phyloP scores from a whole-genome alignment of 495 filamentous ascomycete species.

The Penicillium tannophilum region DNA sequence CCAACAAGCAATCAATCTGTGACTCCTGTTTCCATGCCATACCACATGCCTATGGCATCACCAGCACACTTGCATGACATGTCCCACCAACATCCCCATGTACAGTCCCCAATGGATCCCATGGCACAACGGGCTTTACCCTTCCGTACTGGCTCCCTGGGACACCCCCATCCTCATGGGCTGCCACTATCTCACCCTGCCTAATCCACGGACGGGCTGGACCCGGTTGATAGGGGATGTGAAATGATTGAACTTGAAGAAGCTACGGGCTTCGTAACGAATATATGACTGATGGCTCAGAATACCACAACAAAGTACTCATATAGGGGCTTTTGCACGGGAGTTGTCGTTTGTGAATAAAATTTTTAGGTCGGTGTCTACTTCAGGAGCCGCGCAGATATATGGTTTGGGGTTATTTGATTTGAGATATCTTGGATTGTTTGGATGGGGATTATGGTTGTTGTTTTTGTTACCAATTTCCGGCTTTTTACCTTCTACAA shows the following conservation, averaged over 20 bases:
- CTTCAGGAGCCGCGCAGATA: conserved; percentile 17
- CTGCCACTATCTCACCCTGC: conserved; percentile 27
- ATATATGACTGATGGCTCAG: conserved; percentile 32
- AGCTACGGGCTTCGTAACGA: conserved; percentile 24
- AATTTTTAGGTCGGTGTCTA: conserved; percentile 21
- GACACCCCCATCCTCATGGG: conserved; percentile 36
- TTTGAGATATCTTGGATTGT: conserved; percentile 17
- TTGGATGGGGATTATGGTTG: conserved; percentile 4
- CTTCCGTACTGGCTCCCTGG: conserved; percentile 40
- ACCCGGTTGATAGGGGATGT: conserved; percentile 20
- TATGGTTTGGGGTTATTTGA: conserved; percentile 11
- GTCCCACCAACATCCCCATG: conserved; percentile 22
- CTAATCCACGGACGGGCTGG: conserved; percentile 27
- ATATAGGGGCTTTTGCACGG: conserved; percentile 21
- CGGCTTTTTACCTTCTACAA: conserved; percentile 12
- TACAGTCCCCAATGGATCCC: conserved; percentile 33
- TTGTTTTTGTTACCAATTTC: conserved; percentile 8
- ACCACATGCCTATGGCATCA: conserved; percentile 37
- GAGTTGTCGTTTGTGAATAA: conserved; percentile 28
- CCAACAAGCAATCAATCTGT: conserved; percentile 28
- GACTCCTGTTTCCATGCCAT: conserved; percentile 18
- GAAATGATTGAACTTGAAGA: conserved; percentile 7
- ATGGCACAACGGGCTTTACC: conserved; percentile 21
- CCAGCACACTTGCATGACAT: conserved; percentile 36
- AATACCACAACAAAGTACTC: conserved; percentile 22